phyloP scores from a whole-genome alignment of 2,329 filamentous ascomycete genomes.

The Lecanosticta acicola region DNA sequence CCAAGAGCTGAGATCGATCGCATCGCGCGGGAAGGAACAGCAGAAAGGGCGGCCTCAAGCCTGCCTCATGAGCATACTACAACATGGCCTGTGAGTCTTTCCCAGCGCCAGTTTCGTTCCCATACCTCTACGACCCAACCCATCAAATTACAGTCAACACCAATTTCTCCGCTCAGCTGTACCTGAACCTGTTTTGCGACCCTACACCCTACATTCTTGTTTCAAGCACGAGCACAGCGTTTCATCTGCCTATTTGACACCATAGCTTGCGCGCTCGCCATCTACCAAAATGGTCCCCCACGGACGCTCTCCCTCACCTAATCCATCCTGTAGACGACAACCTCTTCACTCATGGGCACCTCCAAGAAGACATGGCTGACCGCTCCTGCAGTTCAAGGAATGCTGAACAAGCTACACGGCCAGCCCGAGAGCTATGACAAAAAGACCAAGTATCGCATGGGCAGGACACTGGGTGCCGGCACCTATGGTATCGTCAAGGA shows the following conservation, averaged over 20 bases:
- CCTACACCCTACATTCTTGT: not conserved
- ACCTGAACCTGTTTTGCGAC: not conserved
- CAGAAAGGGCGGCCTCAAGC: constrained; percentile 11
- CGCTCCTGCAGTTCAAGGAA: constrained; percentile 36
- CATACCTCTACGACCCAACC: no score
- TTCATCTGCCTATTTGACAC: not conserved
- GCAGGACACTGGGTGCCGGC: constrained; percentile 86
- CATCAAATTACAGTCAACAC: no score
- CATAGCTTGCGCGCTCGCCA: not conserved
- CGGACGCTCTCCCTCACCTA: constrained; percentile 1
- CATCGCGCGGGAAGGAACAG: not conserved
- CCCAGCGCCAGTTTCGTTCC: no score
- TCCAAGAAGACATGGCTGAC: constrained; percentile 20
- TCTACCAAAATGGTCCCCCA: constrained; percentile 1
- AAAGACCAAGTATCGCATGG: constrained; percentile 92
- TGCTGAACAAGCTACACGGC: constrained; percentile 93
- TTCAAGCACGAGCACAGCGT: not conserved
- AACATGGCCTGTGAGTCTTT: constrained; percentile 16
- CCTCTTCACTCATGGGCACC: constrained; percentile 8
- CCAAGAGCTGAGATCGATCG: not conserved
- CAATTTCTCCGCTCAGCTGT: no score
- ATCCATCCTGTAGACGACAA: constrained; percentile 7
- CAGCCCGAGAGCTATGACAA: constrained; percentile 98
- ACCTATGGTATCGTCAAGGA: constrained; percentile 98
- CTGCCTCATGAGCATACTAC: constrained; percentile 6